Evolutionary conservation across 1,284 basidiomycete genomes (phyloP).

Genomic region (Irpex rosettiformis): DNA sequence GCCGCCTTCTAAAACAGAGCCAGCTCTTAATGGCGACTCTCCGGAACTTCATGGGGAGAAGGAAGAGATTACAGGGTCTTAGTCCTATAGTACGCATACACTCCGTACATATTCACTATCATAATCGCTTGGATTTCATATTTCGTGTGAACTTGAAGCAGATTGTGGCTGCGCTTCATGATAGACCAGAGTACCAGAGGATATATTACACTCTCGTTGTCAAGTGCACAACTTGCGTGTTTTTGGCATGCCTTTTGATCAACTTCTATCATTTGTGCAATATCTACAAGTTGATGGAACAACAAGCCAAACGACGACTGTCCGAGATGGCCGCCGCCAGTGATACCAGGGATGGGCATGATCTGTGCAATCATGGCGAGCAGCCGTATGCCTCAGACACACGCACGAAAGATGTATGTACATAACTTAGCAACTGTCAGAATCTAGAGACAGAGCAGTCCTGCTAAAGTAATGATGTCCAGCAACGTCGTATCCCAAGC

Average conservation of each 20-base stretch:
- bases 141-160: too few relatives aligned
- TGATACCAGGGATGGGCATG: too few relatives aligned
- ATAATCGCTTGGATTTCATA: neutral
- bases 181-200: too few relatives aligned
- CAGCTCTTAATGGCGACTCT: neutral
- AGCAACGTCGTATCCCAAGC: constrained; percentile 8
- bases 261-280: neutral
- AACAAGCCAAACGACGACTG: neutral
- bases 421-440: neutral
- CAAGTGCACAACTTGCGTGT: neutral
- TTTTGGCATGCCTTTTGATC: neutral
- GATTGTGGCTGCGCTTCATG: too few relatives aligned
- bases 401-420: neutral
- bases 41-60: neutral
- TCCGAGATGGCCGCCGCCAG: neutral
- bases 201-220: too few relatives aligned
- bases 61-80: neutral
- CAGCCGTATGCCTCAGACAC: neutral
- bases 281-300: neutral
- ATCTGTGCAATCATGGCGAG: neutral
- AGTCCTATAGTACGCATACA: neutral
- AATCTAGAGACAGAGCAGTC: neutral
- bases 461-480: constrained; percentile 3
- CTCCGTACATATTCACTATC: neutral
- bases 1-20: neutral